These are phyloP conservation scores for Dactylellina parvicollis DNA, from an alignment of 2,329 filamentous ascomycete species.

Conservation along the genomic window DNA sequence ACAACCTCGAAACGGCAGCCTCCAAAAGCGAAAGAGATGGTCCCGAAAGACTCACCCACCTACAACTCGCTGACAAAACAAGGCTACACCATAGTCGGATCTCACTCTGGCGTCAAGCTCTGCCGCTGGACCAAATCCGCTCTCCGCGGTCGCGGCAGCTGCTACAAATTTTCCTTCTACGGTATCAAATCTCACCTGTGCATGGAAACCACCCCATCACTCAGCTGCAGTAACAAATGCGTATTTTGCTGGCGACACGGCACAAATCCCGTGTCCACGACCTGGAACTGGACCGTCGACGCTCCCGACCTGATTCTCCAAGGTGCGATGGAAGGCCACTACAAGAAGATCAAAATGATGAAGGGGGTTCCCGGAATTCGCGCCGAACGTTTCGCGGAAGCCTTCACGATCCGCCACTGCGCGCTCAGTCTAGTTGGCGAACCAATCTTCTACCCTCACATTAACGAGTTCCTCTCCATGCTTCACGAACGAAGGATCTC, in stretches of 20 bases:
- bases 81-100: slow-evolving; percentile 93
- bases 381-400: slow-evolving; percentile 89
- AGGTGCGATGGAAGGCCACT: slow-evolving; percentile 89
- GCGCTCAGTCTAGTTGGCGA: slow-evolving; percentile 92
- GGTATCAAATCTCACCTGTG: slow-evolving; percentile 95
- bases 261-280: slow-evolving; percentile 95
- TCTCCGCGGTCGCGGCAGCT: slow-evolving; percentile 88
- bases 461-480: slow-evolving; percentile 88
- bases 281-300: slow-evolving; percentile 96
- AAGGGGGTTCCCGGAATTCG: slow-evolving; percentile 91
- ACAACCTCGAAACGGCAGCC: slow-evolving; percentile 70
- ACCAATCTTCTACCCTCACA: slow-evolving; percentile 98
- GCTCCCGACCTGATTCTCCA: slow-evolving; percentile 87
- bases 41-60: slow-evolving; percentile 87
- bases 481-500: slow-evolving; percentile 88
- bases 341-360: slow-evolving; percentile 98
- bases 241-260: slow-evolving; percentile 99
- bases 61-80: slow-evolving; percentile 92
- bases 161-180: slow-evolving; percentile 98
- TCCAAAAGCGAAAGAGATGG: slow-evolving; percentile 83
- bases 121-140: slow-evolving; percentile 99
- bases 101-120: slow-evolving; percentile 76
- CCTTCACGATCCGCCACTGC: slow-evolving; percentile 91
- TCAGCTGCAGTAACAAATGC: slow-evolving; percentile 97
- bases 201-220: slow-evolving; percentile 96